These are phyloP conservation scores for Rhodotorula babjevae DNA, from an alignment of 768 basidiomycete genomes.

Conservation along the genomic window DNA sequence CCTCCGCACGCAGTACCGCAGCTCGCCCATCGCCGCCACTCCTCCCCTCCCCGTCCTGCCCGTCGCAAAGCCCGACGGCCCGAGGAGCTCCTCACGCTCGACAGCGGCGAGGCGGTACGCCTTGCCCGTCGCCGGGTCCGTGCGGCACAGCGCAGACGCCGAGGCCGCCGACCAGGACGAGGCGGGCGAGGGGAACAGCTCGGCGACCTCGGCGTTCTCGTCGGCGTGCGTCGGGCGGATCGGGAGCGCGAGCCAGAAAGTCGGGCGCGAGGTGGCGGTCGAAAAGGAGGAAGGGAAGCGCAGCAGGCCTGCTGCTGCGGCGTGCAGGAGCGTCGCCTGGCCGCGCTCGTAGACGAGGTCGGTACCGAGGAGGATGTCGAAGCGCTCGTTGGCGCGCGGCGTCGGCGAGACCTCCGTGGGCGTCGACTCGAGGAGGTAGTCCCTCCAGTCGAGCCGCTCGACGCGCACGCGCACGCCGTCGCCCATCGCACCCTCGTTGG, in stretches of 20 bases:
- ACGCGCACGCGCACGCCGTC: slow-evolving; percentile 49
- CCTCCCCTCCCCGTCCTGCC: slow-evolving; percentile 52
- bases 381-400: slow-evolving; percentile 50
- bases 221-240: slow-evolving; percentile 56
- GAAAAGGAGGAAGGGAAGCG: slow-evolving; percentile 36
- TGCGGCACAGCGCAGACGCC: background rate
- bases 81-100: slow-evolving; percentile 13
- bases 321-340: slow-evolving; percentile 66
- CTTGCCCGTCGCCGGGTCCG: no score
- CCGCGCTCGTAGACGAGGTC: slow-evolving; percentile 71
- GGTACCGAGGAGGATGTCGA: slow-evolving; percentile 70
- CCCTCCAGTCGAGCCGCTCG: slow-evolving; percentile 62
- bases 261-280: slow-evolving; percentile 44
- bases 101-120: background rate
- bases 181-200: slow-evolving; percentile 19
- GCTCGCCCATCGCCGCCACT: slow-evolving; percentile 54
- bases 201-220: slow-evolving; percentile 60
- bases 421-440: slow-evolving; percentile 7
- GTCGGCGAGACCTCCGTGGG: no score
- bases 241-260: slow-evolving; percentile 71
- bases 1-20: slow-evolving; percentile 62
- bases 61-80: slow-evolving; percentile 12
- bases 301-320: slow-evolving; percentile 58
- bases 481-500: slow-evolving; percentile 51
- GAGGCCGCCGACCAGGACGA: background rate